Conservation (phyloP, 139 green algal species). For the Chlorella sorokiniana region DNA sequence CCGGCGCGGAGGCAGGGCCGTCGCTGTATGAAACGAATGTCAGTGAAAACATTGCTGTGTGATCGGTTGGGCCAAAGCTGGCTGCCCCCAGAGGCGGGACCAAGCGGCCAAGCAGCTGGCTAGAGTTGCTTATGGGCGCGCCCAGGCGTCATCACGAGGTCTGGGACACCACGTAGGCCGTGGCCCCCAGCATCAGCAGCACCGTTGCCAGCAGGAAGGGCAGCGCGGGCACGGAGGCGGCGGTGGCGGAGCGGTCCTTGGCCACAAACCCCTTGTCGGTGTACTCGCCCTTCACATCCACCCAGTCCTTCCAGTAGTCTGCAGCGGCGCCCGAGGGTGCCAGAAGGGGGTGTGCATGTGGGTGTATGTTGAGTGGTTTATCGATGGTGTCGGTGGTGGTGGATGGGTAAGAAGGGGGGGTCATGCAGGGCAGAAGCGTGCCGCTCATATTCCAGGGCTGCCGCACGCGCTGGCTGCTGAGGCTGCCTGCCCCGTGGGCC, state of each 20-base stretch:
- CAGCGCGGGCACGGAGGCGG: slow-evolving; percentile 56
- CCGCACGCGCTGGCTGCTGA: no score
- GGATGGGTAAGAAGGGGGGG: no score
- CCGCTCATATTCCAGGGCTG: no score
- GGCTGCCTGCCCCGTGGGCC: no score
- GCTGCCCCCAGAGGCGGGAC: not conserved
- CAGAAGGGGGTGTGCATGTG: not conserved
- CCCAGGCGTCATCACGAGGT: no score
- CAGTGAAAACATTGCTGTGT: no score
- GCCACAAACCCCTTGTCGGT: slow-evolving; percentile 56
- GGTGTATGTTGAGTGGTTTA: not conserved
- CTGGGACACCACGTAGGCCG: slow-evolving; percentile 54
- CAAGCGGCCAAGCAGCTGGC: not conserved
- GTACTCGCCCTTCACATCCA: slow-evolving; percentile 69
- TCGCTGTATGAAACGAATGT: no score
- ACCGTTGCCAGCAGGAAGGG: slow-evolving; percentile 65
- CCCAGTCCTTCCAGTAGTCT: slow-evolving; percentile 74
- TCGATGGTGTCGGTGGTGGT: no score
- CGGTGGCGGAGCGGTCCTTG: slow-evolving; percentile 14
- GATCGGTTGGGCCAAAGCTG: not conserved
- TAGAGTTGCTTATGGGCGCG: no score
- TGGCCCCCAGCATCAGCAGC: slow-evolving; percentile 57
- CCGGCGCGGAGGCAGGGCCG: no score
- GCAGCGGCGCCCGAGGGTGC: not conserved
- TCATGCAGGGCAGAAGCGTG: no score